These are phyloP conservation scores for Chlamydomonas sp. DNA, from an alignment of 139 green algal species.

Conservation along the genomic window DNA sequence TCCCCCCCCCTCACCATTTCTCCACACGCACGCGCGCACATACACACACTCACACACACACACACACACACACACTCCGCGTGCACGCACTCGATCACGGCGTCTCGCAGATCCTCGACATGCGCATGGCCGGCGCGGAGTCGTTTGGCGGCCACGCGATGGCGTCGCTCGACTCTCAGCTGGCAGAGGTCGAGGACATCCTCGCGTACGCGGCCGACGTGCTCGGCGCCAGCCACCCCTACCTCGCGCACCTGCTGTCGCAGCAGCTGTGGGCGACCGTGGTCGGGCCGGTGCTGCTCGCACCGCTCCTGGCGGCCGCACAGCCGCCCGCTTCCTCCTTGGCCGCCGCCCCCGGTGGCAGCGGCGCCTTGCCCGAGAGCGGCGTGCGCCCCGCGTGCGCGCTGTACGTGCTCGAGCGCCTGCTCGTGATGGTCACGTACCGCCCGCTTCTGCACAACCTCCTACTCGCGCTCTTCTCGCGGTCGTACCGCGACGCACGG, in stretches of 20 bases:
- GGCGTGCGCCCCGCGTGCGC: constrained; percentile 14
- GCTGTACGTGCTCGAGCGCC: constrained; percentile 68
- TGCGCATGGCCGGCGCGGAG: constrained; percentile 30
- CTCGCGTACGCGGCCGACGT: constrained; percentile 91
- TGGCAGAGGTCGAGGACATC: constrained; percentile 89
- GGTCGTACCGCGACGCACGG: neutral
- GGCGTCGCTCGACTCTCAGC: constrained; percentile 59
- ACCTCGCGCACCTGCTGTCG: constrained; percentile 33
- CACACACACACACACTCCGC: constrained; percentile 1
- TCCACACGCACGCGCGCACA: neutral
- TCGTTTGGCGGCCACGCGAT: constrained; percentile 24
- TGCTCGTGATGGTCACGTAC: constrained; percentile 59
- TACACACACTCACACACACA: neutral
- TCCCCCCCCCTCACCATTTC: neutral
- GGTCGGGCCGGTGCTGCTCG: constrained; percentile 54
- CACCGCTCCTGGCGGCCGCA: constrained; percentile 48
- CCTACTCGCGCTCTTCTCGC: constrained; percentile 44
- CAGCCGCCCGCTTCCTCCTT: neutral
- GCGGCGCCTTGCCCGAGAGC: neutral
- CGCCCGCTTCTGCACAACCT: constrained; percentile 41
- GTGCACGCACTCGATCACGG: too few species aligned
- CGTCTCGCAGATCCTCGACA: constrained; percentile 27
- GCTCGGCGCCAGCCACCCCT: constrained; percentile 38
- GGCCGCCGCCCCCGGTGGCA: neutral
- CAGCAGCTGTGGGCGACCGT: constrained; percentile 54